Conservation (phyloP, 2,329 filamentous ascomycete species). For the Pestalotiopsis sp. region DNA sequence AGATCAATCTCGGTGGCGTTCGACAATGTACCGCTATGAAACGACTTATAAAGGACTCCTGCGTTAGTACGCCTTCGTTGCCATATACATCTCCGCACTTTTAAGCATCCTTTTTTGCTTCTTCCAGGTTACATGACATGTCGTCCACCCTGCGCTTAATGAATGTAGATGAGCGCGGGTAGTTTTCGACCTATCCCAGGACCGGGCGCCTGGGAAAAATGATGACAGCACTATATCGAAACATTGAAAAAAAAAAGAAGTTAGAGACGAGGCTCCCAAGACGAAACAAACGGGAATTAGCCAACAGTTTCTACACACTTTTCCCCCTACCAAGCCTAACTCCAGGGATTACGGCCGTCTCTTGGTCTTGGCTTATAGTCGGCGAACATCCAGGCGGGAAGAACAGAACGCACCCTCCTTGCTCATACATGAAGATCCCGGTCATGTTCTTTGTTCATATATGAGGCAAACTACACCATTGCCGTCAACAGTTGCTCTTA, state of each 20-base stretch:
- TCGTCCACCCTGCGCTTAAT: background rate
- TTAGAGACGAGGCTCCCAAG: background rate
- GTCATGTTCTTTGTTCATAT: background rate
- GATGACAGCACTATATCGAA: background rate
- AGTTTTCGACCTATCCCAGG: background rate
- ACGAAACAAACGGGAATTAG: background rate
- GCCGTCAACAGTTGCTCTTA: background rate
- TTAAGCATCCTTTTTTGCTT: background rate
- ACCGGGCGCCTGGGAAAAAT: background rate
- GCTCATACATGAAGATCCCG: background rate
- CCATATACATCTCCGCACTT: background rate
- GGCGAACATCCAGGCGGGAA: background rate
- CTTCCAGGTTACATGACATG: background rate
- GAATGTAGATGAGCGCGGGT: background rate
- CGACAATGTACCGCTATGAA: background rate
- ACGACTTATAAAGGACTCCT: background rate
- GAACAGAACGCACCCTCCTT: background rate
- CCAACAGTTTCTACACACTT: background rate
- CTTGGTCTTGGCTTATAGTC: background rate
- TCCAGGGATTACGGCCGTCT: background rate
- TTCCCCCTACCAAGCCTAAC: background rate
- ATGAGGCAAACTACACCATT: background rate
- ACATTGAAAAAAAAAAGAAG: background rate
- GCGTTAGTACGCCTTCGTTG: background rate
- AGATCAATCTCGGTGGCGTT: background rate